Base-by-base conservation (phyloP, 1,284 basidiomycete species). In the Tylopilus sp. region DNA sequence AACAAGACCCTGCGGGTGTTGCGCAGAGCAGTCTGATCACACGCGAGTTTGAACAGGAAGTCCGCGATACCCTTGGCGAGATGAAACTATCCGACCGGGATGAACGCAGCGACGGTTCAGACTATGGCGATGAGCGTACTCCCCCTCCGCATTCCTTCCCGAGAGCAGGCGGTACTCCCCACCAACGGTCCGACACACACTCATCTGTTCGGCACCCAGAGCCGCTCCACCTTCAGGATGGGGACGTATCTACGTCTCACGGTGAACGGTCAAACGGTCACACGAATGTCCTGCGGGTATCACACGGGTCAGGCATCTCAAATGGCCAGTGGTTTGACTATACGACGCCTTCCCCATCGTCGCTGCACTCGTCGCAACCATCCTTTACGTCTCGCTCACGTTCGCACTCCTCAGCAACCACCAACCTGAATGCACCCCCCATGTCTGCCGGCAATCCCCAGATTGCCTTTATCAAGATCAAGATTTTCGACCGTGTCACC, bases 381-480 rank as follows among this genome's bases (percentile, higher is more conserved):
- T 70, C 74, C 42, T 53, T 67, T 25, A 59, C 72, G 26, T 69
- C 69, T n/a, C 77, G 79, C 26, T 74, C 81, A 16, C 77, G 76
- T 21, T 79, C 84, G 11, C 75, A 77, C 13, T 82, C 80, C 26
- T 72, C 68, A 21, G 76, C 77, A 7, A 70, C 74, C 7, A 64
- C 66, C 42, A 83, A 75, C 54, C 59, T 77, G 53, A 85, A 78
- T 57, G 81, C 74, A 18, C 87, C 86, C 9, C 74, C 82, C n/a
- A 86, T 89, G 59, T 89, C 85, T 37, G 79, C 81, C 15, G 78
- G 75, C 46, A 88, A 86, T 57, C 80, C 83, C 13, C 86, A 89
- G 59, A 83, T 89, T 31, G 83, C 92, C 31, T 96, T 94, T 70
- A 80, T 97, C 59, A 97, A 97, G 74, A 97, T 99, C 73, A 99